Percentiles rank a stretch among this genome's conserved stretches.
These are phyloP conservation scores for Trichoderma gamsii DNA, from an alignment of 495 filamentous ascomycete species.

Conservation along the genomic window DNA sequence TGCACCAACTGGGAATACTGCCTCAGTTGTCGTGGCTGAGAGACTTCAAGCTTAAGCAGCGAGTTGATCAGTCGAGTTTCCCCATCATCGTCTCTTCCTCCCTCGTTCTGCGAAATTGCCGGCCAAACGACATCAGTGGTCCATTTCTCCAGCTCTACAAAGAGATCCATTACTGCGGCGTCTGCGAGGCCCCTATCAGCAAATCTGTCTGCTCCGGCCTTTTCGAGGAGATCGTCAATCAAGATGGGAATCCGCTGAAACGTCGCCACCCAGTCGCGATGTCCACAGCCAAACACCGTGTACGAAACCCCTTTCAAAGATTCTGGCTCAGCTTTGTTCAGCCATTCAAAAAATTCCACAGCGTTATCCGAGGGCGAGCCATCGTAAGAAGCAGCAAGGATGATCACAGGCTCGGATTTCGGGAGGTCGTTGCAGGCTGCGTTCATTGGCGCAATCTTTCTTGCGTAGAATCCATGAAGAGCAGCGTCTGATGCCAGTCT, in stretches of 20 bases:
- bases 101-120: constrained; percentile 47
- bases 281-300: constrained; percentile 54
- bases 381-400: constrained; percentile 55
- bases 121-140: constrained; percentile 56
- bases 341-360: constrained; percentile 57
- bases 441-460: constrained; percentile 43
- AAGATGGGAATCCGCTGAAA: constrained; percentile 61
- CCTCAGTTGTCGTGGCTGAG: constrained; percentile 51
- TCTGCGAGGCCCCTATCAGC: constrained; percentile 48
- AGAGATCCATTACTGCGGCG: constrained; percentile 52
- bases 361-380: constrained; percentile 66
- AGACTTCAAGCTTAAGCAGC: constrained; percentile 51
- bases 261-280: constrained; percentile 54
- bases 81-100: constrained; percentile 23
- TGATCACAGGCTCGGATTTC: constrained; percentile 49
- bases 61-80: constrained; percentile 22
- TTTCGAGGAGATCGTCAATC: constrained; percentile 42
- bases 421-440: constrained; percentile 51
- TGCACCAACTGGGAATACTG: constrained; percentile 61
- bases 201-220: constrained; percentile 45
- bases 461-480: constrained; percentile 44
- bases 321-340: constrained; percentile 39
- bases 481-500: constrained; percentile 48
- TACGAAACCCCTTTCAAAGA: constrained; percentile 45
- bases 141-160: constrained; percentile 55